Evolutionary conservation across 805 yeast species (phyloP), one percentile per base, ranked within the genome.

Genomic region (Saccharomycopsis sp.): DNA sequence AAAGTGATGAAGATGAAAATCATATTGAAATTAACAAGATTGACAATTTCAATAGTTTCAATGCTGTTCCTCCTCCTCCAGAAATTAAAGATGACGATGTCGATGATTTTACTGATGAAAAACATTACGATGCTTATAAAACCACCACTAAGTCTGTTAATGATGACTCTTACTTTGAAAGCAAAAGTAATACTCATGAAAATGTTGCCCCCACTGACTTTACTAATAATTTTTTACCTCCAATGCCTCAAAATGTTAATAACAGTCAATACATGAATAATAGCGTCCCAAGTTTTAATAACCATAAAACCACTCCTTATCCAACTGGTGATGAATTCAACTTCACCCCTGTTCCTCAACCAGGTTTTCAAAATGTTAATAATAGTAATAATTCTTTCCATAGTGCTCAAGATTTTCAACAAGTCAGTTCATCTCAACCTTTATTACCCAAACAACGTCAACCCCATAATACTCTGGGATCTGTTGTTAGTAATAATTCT

Each of bases 201-300:
- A 48, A 48, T 5, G 52, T 48, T 15, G 46, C 36, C 3, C 45
- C 39, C 13, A 35, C 40, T 8, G 48, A 37, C 6, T 40, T 32
- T 21, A 36, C 37, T 2, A 37, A 45, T 31, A 50, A 40, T n/a
- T 40, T 40, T 19, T 33, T 40, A 5, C 44, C 47, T 8, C 47
- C 42, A 15, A 21, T 23, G 26, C 6, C 13, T 8, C 26, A 23
- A 23, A 25, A 17, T 17, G 33, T 9, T 30, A 8, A 9, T 9
- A 10, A 13, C 32, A 26, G 33, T 3, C 19, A 17, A 17, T 30
- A 14, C 13, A n/a, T 21, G 26, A 13, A 13, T 17, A 15, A 23
- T 34, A 17, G n/a, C 17, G 19, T 9, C 8, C 33, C 33, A 30
- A 9, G n/a, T 30, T 17, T 17, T 14, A 30, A 30, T 26, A 26